Percentiles rank a stretch among this genome's conserved stretches.
Evolutionary conservation across 1,139 yeast species (phyloP).

Genomic region (Lodderomyces metapsilosis): DNA sequence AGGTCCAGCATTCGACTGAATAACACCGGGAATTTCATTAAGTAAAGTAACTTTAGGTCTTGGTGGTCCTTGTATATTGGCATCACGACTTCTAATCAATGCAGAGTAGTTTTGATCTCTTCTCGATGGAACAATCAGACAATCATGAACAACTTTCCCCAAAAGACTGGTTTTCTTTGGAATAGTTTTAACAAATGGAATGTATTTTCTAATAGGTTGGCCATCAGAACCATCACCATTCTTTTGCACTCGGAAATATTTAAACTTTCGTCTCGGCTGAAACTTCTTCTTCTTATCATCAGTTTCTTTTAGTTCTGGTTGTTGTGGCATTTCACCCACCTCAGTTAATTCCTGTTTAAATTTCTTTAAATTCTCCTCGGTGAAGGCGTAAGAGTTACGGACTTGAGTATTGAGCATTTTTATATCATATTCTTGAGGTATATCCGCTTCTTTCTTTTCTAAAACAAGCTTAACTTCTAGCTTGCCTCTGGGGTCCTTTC

Average conservation of each 20-base stretch:
- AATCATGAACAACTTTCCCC: constrained; percentile 91
- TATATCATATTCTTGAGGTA: constrained; percentile 85
- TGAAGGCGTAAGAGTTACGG: constrained; percentile 83
- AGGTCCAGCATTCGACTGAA: constrained; percentile 82
- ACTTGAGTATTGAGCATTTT: constrained; percentile 76
- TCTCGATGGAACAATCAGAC: constrained; percentile 80
- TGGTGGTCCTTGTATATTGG: constrained; percentile 39
- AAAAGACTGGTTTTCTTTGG: constrained; percentile 82
- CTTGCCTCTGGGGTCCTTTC: constrained; percentile 41
- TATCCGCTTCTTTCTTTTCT: constrained; percentile 37
- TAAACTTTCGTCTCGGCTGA: constrained; percentile 22
- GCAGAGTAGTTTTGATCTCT: constrained; percentile 67
- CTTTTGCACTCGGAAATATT: constrained; percentile 30
- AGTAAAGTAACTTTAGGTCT: constrained; percentile 77
- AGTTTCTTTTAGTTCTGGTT: constrained; percentile 24
- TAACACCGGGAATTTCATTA: constrained; percentile 83
- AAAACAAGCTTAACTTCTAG: constrained; percentile 59
- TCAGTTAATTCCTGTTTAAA: constrained; percentile 59
- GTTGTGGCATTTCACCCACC: constrained; percentile 45
- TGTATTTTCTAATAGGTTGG: constrained; percentile 40
- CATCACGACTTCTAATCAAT: constrained; percentile 45
- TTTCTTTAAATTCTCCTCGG: constrained; percentile 78
- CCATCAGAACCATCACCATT: constrained; percentile 17
- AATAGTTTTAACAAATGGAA: constrained; percentile 76
- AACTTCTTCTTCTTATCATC: constrained; percentile 29